Base-by-base conservation (phyloP, 1,139 yeast genomes). In the Yamadazyma triangularis region DNA sequence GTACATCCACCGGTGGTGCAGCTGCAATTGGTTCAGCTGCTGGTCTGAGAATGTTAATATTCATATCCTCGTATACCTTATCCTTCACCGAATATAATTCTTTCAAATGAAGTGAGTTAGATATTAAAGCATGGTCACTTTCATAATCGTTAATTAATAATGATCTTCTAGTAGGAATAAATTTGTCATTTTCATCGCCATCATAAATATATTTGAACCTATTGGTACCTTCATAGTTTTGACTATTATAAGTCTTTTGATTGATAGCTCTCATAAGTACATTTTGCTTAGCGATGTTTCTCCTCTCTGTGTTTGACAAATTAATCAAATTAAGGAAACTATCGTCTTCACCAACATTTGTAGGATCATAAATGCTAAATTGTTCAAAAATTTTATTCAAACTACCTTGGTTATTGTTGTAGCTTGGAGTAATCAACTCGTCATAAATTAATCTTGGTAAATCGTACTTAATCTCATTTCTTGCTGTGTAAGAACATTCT, bases 1-100 rank as follows among this genome's bases (percentile, higher is more conserved):
- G 48, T 2, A 82, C 52, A 12, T 72, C 70, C 19, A 87, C 64
- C 2, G 96, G 95, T n/a, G 96, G 91, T 2, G 94, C 91, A n/a
- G 73, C 53, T 2, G 80, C 91, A 12, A 64, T 61, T 4, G 83
- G 80, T 39, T 69, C 77, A 11, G 78, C 77, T 9, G 85, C 78
- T 3, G 79, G 78, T 25, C 70, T 71, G 38, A 76, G 58, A 3
- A 67, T 69, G 44, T 82, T 81, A 38, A 83, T 55, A 43, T 78
- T 79, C 68, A 79, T 68, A 24, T 76, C 77, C 31, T 72, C 64
- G 45, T 71, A 77, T 2, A 71, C 73, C 2, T 50, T 54, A 15
- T 60, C 55, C 29, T 64, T 64, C 5, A 85, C 60, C 12, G 73
- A 56, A 29, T 63, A 50, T 14, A 84, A 53, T 12, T 71, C 70